Conservation (phyloP, 2,329 filamentous ascomycete genomes). For the Fusarium pseudoanthophilum region DNA sequence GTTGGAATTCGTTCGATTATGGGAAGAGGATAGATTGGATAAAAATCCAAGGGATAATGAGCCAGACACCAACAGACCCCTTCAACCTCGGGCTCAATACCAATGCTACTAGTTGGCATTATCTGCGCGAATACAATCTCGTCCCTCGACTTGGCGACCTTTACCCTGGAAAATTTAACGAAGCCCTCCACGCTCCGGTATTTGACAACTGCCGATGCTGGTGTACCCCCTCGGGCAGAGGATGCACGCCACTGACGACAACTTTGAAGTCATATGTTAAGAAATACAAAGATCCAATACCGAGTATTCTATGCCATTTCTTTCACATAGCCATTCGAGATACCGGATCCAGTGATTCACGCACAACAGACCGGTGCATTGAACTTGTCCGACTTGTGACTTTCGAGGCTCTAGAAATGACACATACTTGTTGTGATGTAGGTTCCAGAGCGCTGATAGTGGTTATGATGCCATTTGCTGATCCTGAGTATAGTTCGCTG, state of each 20-base stretch:
- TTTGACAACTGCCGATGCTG: not conserved
- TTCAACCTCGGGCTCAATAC: not conserved
- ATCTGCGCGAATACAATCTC: too few species aligned
- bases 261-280: not conserved
- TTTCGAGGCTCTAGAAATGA: not conserved
- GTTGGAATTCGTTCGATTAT: too few species aligned
- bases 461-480: accelerated
- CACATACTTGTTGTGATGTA: not conserved
- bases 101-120: not conserved
- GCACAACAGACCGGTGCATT: accelerated
- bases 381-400: not conserved
- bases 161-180: too few species aligned
- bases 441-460: accelerated
- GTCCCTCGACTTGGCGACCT: too few species aligned
- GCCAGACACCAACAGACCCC: not conserved
- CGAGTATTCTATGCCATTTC: accelerated
- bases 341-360: accelerated
- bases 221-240: accelerated
- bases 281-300: accelerated
- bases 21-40: accelerated
- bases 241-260: not conserved
- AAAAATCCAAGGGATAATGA: accelerated
- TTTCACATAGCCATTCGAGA: accelerated
- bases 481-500: accelerated
- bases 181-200: accelerated